A percentile compares a stretch with the other conserved stretches of the same genome.
phyloP scores from a whole-genome alignment of 2,329 filamentous ascomycete species.

The Fusarium verrucosum region DNA sequence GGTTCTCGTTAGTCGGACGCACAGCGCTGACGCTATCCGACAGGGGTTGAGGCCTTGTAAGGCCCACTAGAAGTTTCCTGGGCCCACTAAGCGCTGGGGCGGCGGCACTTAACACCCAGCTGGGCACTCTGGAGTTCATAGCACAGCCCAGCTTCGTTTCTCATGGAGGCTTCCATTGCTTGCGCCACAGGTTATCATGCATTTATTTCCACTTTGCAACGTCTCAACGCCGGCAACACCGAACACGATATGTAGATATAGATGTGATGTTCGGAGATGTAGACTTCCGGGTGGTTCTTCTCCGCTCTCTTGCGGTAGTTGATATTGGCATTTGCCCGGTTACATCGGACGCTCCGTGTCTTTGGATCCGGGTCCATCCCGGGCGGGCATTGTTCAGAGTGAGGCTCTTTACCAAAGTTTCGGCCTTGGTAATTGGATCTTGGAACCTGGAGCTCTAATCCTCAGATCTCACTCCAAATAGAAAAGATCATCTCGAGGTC shows the following conservation, averaged over 20 bases:
- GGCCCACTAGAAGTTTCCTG: slow-evolving; percentile 23
- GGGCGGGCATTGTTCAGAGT: slow-evolving; percentile 7
- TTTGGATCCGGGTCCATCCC: slow-evolving; percentile 4
- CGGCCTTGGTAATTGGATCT: slow-evolving; percentile 3
- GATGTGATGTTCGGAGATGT: neutral
- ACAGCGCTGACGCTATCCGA: slow-evolving; percentile 39
- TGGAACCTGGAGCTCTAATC: neutral
- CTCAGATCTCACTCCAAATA: slow-evolving; percentile 3
- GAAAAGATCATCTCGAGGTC: slow-evolving; percentile 8
- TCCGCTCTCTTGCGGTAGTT: slow-evolving; percentile 2
- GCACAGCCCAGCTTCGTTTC: slow-evolving; percentile 13
- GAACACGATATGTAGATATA: slow-evolving; percentile 13
- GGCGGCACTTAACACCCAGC: slow-evolving; percentile 20
- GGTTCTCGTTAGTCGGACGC: slow-evolving; percentile 25
- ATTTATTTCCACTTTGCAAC: slow-evolving; percentile 15
- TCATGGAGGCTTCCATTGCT: slow-evolving; percentile 7
- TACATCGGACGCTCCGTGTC: slow-evolving; percentile 3
- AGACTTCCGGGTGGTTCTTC: neutral
- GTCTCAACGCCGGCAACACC: slow-evolving; percentile 28
- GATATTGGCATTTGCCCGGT: neutral
- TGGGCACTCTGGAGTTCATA: slow-evolving; percentile 13
- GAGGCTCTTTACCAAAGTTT: slow-evolving; percentile 2
- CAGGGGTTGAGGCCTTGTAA: slow-evolving; percentile 25
- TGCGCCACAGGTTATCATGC: slow-evolving; percentile 24
- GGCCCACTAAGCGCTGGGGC: slow-evolving; percentile 7